Base-by-base conservation (phyloP, 1,284 basidiomycete genomes). In the Papiliotrema terrestris region DNA sequence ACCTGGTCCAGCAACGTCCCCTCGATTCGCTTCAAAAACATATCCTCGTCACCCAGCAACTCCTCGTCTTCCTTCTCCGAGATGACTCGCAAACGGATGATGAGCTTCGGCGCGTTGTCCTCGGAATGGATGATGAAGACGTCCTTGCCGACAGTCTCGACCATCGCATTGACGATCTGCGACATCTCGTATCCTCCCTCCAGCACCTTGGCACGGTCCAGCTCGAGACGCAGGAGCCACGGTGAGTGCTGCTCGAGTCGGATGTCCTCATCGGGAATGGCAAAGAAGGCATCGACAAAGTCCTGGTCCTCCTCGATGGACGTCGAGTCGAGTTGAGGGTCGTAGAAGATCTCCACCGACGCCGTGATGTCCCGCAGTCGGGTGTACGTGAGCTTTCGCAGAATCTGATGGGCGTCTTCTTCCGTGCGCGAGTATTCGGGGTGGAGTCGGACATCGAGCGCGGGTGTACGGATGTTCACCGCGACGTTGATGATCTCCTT, bases 401-500 rank as follows among this genome's bases (percentile, higher is more conserved):
- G 70, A 54, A 77, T 71, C 49, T 68, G 62, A 57, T 75, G 72
- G 6, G 75, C 74, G 29, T 68, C 67, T 47, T 61, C 58, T 67
- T 95, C 90, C 59, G 95, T 93, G 69, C 93, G 87, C 49, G 78
- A 78, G 39, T 88, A 85, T 51, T 88, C 83, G 29, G 86, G 83
- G 2, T 87, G 83, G 42, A 97, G 84, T 73, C 93, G 97, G 51
- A 99, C 92, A 14, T 86, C 88, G 19, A 97, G 83, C 0, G 92
- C 94, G 0, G 96, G 96, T 0, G 96, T 98, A 79, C 98, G 97
- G 83, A 98, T 97, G 73, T 98, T 95, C 26, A 88, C 89, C 0
- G 96, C 94, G 50, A 98, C 94, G 74, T 98, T 98, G 81, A 99
- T 98, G 66, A 98, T 98, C 76, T 97, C 94, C 80, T 97, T 97